Evolutionary conservation across 441 rosid genomes (phyloP), one percentile per base, ranked within the genome.

Genomic region (Aleurites moluccanus): DNA sequence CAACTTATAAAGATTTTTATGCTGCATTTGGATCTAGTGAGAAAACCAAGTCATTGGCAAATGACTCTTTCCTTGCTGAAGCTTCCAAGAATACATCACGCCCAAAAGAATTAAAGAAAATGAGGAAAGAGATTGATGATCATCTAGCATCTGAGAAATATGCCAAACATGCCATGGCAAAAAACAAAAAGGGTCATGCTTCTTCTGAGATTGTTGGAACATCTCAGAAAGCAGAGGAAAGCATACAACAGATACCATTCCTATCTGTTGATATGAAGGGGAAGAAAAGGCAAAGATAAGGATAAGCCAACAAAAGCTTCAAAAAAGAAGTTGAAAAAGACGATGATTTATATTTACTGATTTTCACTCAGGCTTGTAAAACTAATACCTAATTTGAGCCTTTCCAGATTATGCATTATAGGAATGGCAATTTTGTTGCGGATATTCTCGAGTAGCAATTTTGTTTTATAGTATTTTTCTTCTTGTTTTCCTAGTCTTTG

Each of bases 11-110:
- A 27, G 91, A 91, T 18, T 90, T 88, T 70, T 77, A 55, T 75
- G 84, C 86, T 52, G 72, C 88, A 61, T 93, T 93, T 80, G 98
- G 97, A 68, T 83, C 92, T 33, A 64, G 67, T 63, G 86, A 55
- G 23, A 55, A 87, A 78, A 66, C 81, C 70, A 87, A 79, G 66
- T 70, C 83, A 44, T 77, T 79, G 75, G 82, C 73, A 79, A 82
- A 75, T 56, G 87, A 83, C 70, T 66, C 79, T 33, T 85, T 87
- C 81, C 81, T 83, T 67, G 75, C 82, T 59, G 83, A 82, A 71
- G 64, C 81, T 78, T 77, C 85, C 79, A 88, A 85, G 77, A 84
- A 81, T 62, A 62, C 80, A 74, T 73, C 83, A 77, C 68, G 76
- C 40, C 67, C 82, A 16, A 66, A 74, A 50, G 85, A 83, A 28